phyloP scores from a whole-genome alignment of 2,329 filamentous ascomycete genomes.

The Colletotrichum tropicicola region DNA sequence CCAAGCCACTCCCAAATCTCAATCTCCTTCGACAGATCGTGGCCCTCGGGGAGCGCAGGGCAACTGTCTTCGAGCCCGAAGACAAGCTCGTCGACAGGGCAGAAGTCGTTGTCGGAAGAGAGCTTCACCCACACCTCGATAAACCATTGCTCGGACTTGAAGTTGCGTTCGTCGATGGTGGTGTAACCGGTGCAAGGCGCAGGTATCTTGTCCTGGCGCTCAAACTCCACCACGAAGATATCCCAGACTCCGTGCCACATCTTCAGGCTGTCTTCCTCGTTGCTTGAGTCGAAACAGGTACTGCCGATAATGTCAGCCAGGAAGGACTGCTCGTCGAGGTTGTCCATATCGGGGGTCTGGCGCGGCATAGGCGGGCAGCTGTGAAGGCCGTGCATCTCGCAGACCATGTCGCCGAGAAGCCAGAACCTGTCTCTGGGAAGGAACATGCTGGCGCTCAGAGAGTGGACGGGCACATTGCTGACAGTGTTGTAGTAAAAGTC shows the following conservation, averaged over 20 bases:
- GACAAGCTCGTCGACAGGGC: neutral
- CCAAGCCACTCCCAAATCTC: neutral
- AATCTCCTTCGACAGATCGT: neutral
- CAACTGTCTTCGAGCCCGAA: neutral
- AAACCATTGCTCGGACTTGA: conserved; percentile 27
- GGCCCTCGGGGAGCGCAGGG: neutral
- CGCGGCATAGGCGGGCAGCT: conserved; percentile 4
- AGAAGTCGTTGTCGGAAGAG: neutral
- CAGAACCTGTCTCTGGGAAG: conserved; percentile 58
- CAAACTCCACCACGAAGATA: conserved; percentile 7
- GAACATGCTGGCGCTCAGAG: conserved; percentile 63
- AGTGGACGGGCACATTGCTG: conserved; percentile 60
- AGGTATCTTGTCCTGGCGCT: conserved; percentile 36
- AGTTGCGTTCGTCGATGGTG: conserved; percentile 48
- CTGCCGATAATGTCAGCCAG: conserved; percentile 15
- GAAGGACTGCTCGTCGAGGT: neutral
- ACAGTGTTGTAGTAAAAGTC: conserved; percentile 58
- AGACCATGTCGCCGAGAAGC: conserved; percentile 31
- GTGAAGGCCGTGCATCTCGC: conserved; percentile 36
- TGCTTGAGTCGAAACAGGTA: conserved; percentile 59
- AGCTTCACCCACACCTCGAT: conserved; percentile 6
- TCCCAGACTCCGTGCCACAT: conserved; percentile 15
- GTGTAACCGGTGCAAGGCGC: conserved; percentile 47
- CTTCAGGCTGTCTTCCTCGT: conserved; percentile 32
- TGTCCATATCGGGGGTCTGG: neutral